Percentiles rank a stretch among this genome's conserved stretches.
Evolutionary conservation across 495 filamentous ascomycete species (phyloP).

Genomic region (Terfezia claveryi): DNA sequence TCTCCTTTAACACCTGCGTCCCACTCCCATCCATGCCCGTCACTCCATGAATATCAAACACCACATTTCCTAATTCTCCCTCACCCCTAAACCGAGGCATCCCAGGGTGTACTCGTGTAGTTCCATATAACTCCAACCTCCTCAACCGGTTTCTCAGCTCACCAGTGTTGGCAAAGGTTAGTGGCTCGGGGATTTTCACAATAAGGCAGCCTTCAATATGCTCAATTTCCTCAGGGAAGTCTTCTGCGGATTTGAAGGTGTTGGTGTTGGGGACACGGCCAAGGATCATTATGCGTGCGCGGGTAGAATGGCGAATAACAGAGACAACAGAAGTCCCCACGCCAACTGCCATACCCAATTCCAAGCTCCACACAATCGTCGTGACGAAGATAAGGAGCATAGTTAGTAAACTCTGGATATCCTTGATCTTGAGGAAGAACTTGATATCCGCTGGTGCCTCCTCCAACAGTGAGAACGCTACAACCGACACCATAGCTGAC

Average conservation of each 20-base stretch:
- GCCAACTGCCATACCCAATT: conserved; percentile 70
- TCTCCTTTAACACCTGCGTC: conserved; percentile 74
- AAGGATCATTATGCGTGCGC: conserved; percentile 89
- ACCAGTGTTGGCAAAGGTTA: conserved; percentile 94
- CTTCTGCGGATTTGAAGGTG: conserved; percentile 74
- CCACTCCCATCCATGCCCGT: conserved; percentile 81
- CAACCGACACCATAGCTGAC: conserved; percentile 82
- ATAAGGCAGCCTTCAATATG: conserved; percentile 82
- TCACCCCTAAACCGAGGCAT: conserved; percentile 49
- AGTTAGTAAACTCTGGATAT: conserved; percentile 60
- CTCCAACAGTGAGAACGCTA: conserved; percentile 84
- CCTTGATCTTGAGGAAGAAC: conserved; percentile 74
- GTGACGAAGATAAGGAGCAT: conserved; percentile 76
- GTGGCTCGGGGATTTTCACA: conserved; percentile 87
- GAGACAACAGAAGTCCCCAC: conserved; percentile 72
- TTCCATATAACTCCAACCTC: conserved; percentile 72
- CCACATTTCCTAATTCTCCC: conserved; percentile 65
- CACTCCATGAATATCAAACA: conserved; percentile 93
- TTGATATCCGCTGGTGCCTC: conserved; percentile 76
- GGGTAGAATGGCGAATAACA: conserved; percentile 70
- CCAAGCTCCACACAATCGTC: conserved; percentile 81
- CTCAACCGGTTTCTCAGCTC: conserved; percentile 66
- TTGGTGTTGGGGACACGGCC: conserved; percentile 67
- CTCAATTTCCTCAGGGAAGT: conserved; percentile 51
- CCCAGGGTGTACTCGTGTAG: conserved; percentile 61